Percentiles rank a stretch among this genome's conserved stretches.
Conservation (phyloP, 306 rosid species). For the Corylus heterophylla region DNA sequence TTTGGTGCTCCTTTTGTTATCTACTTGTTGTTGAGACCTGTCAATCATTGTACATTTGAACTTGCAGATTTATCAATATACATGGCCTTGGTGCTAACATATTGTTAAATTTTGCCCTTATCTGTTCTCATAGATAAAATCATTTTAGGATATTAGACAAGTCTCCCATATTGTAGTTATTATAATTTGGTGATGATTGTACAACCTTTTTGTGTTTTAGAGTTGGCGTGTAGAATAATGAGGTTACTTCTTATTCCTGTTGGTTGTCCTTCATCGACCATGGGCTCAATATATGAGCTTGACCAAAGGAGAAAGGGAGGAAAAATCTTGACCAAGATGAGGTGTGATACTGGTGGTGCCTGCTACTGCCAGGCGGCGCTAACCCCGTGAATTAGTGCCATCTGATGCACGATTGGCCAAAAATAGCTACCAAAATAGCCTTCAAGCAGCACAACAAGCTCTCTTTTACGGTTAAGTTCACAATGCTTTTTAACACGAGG, state of each 20-base stretch:
- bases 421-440: no score
- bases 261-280: no score
- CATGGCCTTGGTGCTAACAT: neutral
- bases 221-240: neutral
- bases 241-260: neutral
- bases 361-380: no score
- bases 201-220: neutral
- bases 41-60: neutral
- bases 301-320: no score
- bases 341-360: no score
- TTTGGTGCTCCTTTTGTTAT: neutral
- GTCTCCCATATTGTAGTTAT: neutral
- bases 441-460: no score
- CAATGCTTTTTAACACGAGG: no score
- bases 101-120: neutral
- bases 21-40: neutral
- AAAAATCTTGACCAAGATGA: no score
- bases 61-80: conserved; percentile 3
- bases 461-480: no score
- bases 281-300: no score
- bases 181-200: neutral
- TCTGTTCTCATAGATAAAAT: neutral
- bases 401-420: no score
- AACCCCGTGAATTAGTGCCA: no score
- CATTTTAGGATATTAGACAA: neutral